Base-by-base conservation (phyloP, 176 grass and related monocot species). In the Juncus effusus region DNA sequence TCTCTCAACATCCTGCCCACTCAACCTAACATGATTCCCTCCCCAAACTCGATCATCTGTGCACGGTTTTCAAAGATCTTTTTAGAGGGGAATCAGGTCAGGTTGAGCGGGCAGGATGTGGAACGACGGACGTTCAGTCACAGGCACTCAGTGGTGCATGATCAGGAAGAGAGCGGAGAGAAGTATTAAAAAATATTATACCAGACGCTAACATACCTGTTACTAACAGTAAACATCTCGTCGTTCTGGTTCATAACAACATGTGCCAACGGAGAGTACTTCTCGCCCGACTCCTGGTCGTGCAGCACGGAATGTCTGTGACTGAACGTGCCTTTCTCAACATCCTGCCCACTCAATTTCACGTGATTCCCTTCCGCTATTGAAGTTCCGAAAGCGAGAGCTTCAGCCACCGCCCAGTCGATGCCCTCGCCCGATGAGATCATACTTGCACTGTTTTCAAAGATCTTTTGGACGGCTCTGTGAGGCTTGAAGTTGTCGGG, bases 261-360 rank as follows among this genome's bases (percentile, higher is more conserved):
- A 60, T 83, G 54, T 16, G 65, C 67, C 42, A 83, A 74, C 65
- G 80, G 80, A 8, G 84, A 88, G 62, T 96, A 88, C 45, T 91
- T 78, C 2, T 64, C 79, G 67, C 92, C 92, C 6, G 77, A 81
- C 63, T 91, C 84, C 67, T 96, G 92, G 39, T 96, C 82, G 77
- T 96, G 92, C 39, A 96, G 16, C 40, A 96, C 92, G 4, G 87
- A 57, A 85, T 96, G 92, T 1, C 92, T 81, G 58, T 96, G 92
- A 73, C 92, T 96, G 64, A 96, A 96, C 49, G 92, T 96, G 64
- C 92, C 92, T 77, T 87, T 91, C 80, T 96, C 87, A 39, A 91
- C 92, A 81, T 96, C 92, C 67, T 96, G 92, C 38, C 92, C 92
- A 63, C 92, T 96, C 75, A 96, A 63, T 76, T 87, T 83, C 44